phyloP scores from a whole-genome alignment of 805 yeast species.

The Kluyveromyces dobzhanskii region DNA sequence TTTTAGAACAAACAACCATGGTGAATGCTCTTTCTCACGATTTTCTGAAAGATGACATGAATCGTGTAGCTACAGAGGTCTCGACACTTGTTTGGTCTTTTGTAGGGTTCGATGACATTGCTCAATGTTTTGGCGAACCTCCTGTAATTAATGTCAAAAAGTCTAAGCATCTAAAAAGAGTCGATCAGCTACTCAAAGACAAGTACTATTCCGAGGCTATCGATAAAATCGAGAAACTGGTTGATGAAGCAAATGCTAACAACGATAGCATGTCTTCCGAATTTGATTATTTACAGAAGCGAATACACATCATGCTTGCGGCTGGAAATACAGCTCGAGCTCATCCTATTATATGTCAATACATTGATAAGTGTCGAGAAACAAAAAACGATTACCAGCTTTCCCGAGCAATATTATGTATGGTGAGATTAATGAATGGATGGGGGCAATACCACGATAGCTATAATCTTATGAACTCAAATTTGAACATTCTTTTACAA shows the following conservation, averaged over 20 bases:
- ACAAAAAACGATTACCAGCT: constrained; percentile 1
- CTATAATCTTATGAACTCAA: constrained; percentile 1
- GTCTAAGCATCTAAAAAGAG: background rate
- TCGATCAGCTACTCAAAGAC: background rate
- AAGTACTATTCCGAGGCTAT: constrained; percentile 1
- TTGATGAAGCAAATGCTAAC: background rate
- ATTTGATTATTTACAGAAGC: background rate
- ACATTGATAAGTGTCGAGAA: constrained; percentile 1
- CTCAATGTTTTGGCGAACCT: background rate
- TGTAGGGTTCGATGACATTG: constrained; percentile 1
- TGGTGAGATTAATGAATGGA: background rate
- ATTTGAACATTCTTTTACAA: constrained; percentile 1
- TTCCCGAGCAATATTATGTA: background rate
- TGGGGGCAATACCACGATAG: constrained; percentile 1
- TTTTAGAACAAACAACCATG: background rate
- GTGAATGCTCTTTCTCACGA: background rate
- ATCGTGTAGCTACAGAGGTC: background rate
- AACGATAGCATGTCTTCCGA: background rate
- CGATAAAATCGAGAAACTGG: background rate
- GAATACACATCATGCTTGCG: background rate
- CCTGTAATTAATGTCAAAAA: background rate
- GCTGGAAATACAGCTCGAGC: constrained; percentile 5
- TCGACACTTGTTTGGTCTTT: background rate
- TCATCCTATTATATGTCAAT: background rate
- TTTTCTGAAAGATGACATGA: background rate